Percentiles rank a stretch among this genome's conserved stretches.
These are phyloP conservation scores for Starmerella sp. DNA, from an alignment of 805 yeast species.

Conservation along the genomic window DNA sequence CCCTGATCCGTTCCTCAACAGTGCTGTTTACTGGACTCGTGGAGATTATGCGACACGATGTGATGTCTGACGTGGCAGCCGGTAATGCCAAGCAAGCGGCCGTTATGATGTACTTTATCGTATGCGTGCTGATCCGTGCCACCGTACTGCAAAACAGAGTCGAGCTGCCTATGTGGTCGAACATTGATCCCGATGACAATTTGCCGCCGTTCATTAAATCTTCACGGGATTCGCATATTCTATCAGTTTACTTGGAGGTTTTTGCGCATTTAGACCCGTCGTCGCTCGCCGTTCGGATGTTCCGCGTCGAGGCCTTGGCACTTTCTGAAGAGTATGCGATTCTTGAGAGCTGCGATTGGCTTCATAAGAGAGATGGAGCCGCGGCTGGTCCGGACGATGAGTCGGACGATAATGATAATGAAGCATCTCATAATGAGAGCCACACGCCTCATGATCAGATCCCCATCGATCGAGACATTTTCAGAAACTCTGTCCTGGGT, in stretches of 20 bases:
- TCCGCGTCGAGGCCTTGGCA: neutral
- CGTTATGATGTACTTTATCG: neutral
- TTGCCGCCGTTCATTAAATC: neutral
- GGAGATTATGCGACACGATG: neutral
- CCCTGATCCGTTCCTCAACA: neutral
- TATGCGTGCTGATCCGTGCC: neutral
- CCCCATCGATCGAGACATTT: slow-evolving; percentile 34
- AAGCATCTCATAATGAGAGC: neutral
- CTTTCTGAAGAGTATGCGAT: neutral
- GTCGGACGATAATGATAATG: neutral
- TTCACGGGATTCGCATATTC: neutral
- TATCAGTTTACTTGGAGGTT: neutral
- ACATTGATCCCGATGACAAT: neutral
- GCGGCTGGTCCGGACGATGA: neutral
- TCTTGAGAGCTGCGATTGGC: slow-evolving; percentile 1
- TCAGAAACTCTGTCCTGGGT: slow-evolving; percentile 81
- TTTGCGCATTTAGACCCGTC: neutral
- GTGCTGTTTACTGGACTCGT: neutral
- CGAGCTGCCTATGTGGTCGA: neutral
- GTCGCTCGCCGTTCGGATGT: neutral
- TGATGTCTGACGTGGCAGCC: neutral
- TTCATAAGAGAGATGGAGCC: neutral
- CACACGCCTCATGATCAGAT: neutral
- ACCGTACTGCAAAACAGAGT: neutral
- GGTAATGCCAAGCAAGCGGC: neutral